These are phyloP conservation scores for Ceratocystis alfenasii DNA, from an alignment of 2,329 filamentous ascomycete genomes.

Conservation along the genomic window DNA sequence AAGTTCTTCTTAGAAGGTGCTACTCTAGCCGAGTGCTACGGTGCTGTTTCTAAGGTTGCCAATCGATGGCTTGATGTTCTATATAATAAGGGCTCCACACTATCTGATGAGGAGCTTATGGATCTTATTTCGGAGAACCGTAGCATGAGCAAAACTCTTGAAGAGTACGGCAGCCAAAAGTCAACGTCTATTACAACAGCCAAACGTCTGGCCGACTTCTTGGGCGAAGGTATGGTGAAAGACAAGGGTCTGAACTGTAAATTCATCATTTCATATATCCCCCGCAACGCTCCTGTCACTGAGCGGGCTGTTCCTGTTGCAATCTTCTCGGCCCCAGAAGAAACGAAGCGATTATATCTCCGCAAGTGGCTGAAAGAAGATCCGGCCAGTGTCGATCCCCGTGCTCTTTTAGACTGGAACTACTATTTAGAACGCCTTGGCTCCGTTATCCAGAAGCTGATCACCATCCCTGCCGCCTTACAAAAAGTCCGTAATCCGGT, in stretches of 20 bases:
- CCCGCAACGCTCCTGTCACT: conserved; percentile 81
- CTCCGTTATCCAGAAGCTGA: conserved; percentile 96
- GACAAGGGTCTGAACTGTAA: conserved; percentile 99
- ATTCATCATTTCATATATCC: conserved; percentile 88
- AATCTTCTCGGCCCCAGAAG: conserved; percentile 88
- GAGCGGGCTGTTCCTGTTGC: conserved; percentile 89
- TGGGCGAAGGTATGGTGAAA: conserved; percentile 98
- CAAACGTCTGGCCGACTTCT: conserved; percentile 83
- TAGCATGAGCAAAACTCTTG: conserved; percentile 92
- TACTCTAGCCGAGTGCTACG: conserved; percentile 80
- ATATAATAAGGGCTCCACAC: conserved; percentile 71
- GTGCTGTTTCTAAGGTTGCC: conserved; percentile 81
- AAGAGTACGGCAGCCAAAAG: conserved; percentile 91
- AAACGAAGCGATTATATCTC: conserved; percentile 76
- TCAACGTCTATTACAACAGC: conserved; percentile 99
- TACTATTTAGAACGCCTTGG: conserved; percentile 95
- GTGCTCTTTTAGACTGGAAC: conserved; percentile 85
- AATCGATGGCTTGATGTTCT: conserved; percentile 96
- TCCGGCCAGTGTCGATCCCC: conserved; percentile 77
- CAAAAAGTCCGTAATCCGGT: conserved; percentile 94
- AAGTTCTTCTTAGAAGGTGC: conserved; percentile 94
- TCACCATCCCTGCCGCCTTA: conserved; percentile 92
- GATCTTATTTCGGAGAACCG: conserved; percentile 99
- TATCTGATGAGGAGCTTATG: conserved; percentile 94
- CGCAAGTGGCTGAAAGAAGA: conserved; percentile 95